Evolutionary conservation across 2,329 filamentous ascomycete genomes (phyloP), one percentile per base, ranked within the genome.

Genomic region (Arachnopeziza araneosa): DNA sequence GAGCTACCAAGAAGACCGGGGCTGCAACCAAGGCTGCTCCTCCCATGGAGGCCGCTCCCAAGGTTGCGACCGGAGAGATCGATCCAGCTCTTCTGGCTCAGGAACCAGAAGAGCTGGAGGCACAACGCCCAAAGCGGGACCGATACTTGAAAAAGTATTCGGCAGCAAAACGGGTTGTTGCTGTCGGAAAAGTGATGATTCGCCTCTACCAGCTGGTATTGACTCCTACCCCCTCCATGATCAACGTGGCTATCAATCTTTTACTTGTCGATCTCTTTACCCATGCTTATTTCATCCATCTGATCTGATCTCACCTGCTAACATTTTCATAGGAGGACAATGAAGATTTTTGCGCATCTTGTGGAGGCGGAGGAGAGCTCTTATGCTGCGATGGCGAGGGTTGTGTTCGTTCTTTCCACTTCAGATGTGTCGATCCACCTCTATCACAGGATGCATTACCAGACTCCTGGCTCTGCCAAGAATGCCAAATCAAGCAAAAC

Each of bases 301-400:
- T 19, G 36, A 44, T 19, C 12, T 44, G 6, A 19, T 17, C 17
- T 44, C 4, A 44, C 49, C 62, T 60, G 58, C 69, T 72, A 60
- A 71, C 68, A 64, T 67, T 59, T 52, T 57, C 30, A 58, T 72
- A 83, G 80, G 79, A 84, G 67, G 88, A 96, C 64, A 96, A 96
- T 74, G 91, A 95, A 73, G 93, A 98, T 74, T 88, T 89, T 71
- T 99, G 93, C 78, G 88, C 88, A 63, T 86, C 91, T 52, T 99
- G 95, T 76, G 85, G 88, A 70, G 89, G 89, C 64, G 89, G 85
- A 66, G 93, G 93, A 60, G 86, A 91, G 67, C 83, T 99, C 64
- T 82, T 98, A 66, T 97, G 93, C 76, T 99, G 95, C 75, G 95
- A 98, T 77, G 90, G 95, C 75, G 95, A 98, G 76, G 90, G 89